Percentiles rank a stretch among this genome's conserved stretches.
Conservation (phyloP, 164 flowering plant genomes). For the Piper longum region DNA sequence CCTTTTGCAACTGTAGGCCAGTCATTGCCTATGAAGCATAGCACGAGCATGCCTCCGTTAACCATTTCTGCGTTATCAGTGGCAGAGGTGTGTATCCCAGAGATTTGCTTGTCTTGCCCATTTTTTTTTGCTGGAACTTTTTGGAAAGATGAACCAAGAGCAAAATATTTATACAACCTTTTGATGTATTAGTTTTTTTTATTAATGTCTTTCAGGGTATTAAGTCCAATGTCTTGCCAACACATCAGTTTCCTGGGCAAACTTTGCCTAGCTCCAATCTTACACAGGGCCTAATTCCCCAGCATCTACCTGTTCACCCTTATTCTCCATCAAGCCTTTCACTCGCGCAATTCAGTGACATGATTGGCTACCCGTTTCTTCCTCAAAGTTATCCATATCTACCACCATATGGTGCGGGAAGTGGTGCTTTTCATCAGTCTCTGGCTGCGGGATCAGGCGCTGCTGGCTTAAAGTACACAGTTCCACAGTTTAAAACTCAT, state of each 20-base stretch:
- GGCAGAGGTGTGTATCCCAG: conserved; percentile 48
- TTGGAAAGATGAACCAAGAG: no score
- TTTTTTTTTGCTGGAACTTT: no score
- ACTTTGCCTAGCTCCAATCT: conserved; percentile 35
- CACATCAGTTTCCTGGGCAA: conserved; percentile 47
- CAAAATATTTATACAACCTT: no score
- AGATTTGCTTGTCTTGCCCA: background rate
- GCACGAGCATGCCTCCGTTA: conserved; percentile 29
- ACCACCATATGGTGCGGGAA: conserved; percentile 68
- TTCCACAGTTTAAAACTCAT: conserved; percentile 71
- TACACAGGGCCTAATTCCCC: conserved; percentile 65
- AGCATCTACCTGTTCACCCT: conserved; percentile 65
- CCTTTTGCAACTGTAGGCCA: conserved; percentile 50
- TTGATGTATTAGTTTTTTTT: no score
- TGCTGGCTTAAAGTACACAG: conserved; percentile 23
- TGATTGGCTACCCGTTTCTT: conserved; percentile 65
- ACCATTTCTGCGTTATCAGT: conserved; percentile 50
- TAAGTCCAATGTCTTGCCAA: conserved; percentile 34
- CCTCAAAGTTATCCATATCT: conserved; percentile 76
- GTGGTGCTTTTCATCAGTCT: conserved; percentile 71
- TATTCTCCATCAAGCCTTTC: conserved; percentile 83
- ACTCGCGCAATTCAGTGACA: conserved; percentile 63
- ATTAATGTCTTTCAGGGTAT: conserved; percentile 30
- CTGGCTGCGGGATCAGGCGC: conserved; percentile 42
- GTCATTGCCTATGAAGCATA: conserved; percentile 45